Base-by-base conservation (phyloP, 2,329 filamentous ascomycete genomes). In the Geoglossum cookeanum region DNA sequence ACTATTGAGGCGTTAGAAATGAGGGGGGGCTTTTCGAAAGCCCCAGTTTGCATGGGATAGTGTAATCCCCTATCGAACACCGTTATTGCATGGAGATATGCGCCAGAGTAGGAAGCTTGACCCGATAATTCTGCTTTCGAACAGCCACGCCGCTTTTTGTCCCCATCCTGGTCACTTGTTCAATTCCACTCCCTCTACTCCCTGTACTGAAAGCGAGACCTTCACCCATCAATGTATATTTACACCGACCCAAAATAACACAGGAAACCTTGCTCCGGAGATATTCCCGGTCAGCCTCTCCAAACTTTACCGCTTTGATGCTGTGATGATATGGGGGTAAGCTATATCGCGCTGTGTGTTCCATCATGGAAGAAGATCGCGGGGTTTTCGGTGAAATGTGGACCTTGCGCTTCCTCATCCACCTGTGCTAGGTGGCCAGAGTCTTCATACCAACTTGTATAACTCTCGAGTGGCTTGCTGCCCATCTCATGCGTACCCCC, bases 351-450 rank as follows among this genome's bases (percentile, higher is more conserved):
- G 55, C 39, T 48, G 9, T 48, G 55, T 11, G 42, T 3, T 11
- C 44, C 37, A 27, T 9, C 33, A 9, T 27, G 53, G 27, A 39
- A 58, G 30, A 58, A 53, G 5, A 39, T 44, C 3, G 56, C 22
- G 4, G 49, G n/a, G 27, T 29, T 49, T 11, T 55, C 56, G 32
- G 44, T 58, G 45, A 58, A 42, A 27, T 51, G 56, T 8, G 45
- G 32, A 4, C 30, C 37, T 8, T 44, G 47, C 2, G 35, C 27
- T 44, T 58, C 56, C 37, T 58, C 56, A 15, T 58, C 48, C 3
- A 58, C 56, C 48, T 58, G 56, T n/a, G 56, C 47, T 2, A 58
- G 56, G 22, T 44, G 56, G 27, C 37, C 51, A n/a, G 47, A n/a
- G 15, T 58, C 56, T 44, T 44, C 45, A 27, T 53, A 58, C 56